These are phyloP conservation scores for Lactarius pseudohatsudake DNA, from an alignment of 768 basidiomycete species.

Conservation along the genomic window DNA sequence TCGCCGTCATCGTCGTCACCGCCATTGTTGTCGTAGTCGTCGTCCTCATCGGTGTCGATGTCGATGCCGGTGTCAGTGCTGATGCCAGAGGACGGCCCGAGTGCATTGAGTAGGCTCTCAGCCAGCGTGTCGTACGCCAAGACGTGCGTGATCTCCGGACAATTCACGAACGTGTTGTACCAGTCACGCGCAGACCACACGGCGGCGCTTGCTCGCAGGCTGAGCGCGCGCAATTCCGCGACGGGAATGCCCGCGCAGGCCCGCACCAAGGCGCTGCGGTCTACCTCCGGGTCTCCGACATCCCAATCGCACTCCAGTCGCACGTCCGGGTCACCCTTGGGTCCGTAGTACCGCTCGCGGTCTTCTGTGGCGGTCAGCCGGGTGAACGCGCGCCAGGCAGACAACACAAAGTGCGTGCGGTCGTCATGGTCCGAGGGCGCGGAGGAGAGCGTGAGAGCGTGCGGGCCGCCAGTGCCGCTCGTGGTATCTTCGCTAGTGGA, in stretches of 20 bases:
- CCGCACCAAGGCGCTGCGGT: slow-evolving; percentile 6
- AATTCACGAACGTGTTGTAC: slow-evolving; percentile 12
- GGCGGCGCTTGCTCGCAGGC: slow-evolving; percentile 1
- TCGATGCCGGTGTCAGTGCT: too few species aligned
- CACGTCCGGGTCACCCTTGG: slow-evolving; percentile 6
- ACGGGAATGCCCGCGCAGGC: slow-evolving; percentile 17
- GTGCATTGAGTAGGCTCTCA: slow-evolving; percentile 11
- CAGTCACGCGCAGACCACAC: slow-evolving; percentile 16
- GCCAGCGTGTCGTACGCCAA: slow-evolving; percentile 4
- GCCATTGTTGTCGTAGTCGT: too few species aligned
- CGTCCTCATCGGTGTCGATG: too few species aligned
- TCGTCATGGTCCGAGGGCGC: neutral
- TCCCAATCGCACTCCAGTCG: slow-evolving; percentile 25
- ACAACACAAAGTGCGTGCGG: slow-evolving; percentile 10
- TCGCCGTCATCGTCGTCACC: too few species aligned
- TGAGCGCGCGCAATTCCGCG: slow-evolving; percentile 19
- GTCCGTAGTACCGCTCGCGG: slow-evolving; percentile 15
- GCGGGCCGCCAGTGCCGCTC: neutral
- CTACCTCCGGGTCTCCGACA: slow-evolving; percentile 12
- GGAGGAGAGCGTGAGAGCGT: slow-evolving; percentile 20
- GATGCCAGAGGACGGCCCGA: neutral
- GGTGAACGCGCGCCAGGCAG: slow-evolving; percentile 19
- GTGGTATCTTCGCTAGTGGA: neutral
- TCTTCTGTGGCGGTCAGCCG: slow-evolving; percentile 9
- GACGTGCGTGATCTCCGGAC: slow-evolving; percentile 20